Percentiles rank a stretch among this genome's conserved stretches.
Conservation (phyloP, 352 stramenopile genomes). For the Saprolegnia diclina region DNA sequence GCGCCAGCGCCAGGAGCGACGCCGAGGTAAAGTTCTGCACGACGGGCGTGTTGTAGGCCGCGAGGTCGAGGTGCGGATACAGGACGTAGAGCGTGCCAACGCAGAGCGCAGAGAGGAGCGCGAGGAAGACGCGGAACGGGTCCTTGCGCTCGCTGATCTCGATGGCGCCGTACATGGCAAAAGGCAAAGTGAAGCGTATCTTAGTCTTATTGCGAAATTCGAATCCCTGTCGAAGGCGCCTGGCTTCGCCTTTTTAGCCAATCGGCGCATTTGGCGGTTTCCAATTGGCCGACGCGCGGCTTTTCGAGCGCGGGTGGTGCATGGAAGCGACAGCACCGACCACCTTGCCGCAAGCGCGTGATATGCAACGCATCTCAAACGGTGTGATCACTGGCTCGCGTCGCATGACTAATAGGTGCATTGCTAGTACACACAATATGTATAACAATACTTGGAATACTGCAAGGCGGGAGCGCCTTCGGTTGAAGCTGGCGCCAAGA, state of each 20-base stretch:
- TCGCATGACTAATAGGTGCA: no score
- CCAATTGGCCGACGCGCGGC: background rate
- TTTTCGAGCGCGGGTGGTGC: background rate
- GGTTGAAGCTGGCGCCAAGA: no score
- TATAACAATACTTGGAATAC: no score
- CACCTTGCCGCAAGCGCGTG: no score
- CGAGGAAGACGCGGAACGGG: constrained; percentile 1
- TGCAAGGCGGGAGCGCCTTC: no score
- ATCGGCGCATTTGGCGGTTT: background rate
- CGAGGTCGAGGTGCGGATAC: constrained; percentile 12
- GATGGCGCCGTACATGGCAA: background rate
- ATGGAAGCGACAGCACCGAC: background rate
- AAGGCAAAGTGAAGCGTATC: background rate
- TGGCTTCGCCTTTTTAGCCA: background rate
- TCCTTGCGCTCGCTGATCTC: constrained; percentile 28
- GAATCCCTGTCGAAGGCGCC: background rate
- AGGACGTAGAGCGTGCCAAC: background rate
- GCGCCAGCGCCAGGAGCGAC: background rate
- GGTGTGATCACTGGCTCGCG: no score
- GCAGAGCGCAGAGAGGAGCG: background rate
- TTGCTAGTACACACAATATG: no score
- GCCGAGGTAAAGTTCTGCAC: constrained; percentile 2
- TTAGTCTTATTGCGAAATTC: no score
- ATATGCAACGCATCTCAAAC: no score
- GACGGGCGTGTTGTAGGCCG: background rate